Evolutionary conservation across 257 asterid genomes (phyloP).

Genomic region (Verbena officinalis): DNA sequence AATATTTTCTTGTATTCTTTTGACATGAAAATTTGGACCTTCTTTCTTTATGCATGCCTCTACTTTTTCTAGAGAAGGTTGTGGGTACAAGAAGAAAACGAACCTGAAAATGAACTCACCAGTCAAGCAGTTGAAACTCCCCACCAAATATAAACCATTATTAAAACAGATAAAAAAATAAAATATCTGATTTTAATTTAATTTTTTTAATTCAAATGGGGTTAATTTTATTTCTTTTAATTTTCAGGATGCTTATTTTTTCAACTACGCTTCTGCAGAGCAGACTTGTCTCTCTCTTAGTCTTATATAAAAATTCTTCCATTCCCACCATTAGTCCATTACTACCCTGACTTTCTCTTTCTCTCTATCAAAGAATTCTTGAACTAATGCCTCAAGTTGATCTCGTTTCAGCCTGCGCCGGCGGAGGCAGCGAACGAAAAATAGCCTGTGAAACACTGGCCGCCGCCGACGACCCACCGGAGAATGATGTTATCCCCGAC

Average conservation of each 20-base stretch:
- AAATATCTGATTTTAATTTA: background rate
- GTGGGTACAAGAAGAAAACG: background rate
- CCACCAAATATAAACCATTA: slow-evolving; percentile 4
- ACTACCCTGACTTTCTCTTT: background rate
- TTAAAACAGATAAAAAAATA: background rate
- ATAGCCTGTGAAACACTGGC: slow-evolving; percentile 56
- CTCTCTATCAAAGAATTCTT: background rate
- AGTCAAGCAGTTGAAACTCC: slow-evolving; percentile 28
- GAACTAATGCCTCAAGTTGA: slow-evolving; percentile 60
- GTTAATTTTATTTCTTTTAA: background rate
- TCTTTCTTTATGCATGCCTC: background rate
- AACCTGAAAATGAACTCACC: slow-evolving; percentile 6
- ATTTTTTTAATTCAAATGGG: background rate
- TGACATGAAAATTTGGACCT: slow-evolving; percentile 20
- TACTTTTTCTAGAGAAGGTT: slow-evolving; percentile 17
- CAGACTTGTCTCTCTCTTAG: background rate
- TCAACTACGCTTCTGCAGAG: background rate
- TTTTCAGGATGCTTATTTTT: background rate
- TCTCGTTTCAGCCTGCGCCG: slow-evolving; percentile 51
- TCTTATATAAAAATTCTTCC: background rate
- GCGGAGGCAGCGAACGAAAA: slow-evolving; percentile 55
- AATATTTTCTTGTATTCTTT: background rate
- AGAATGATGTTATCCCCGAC: slow-evolving; percentile 18
- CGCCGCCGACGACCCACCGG: slow-evolving; percentile 20
- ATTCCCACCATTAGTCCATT: slow-evolving; percentile 16